Base-by-base conservation (phyloP, 1,284 basidiomycete genomes). In the Naganishia sp. region DNA sequence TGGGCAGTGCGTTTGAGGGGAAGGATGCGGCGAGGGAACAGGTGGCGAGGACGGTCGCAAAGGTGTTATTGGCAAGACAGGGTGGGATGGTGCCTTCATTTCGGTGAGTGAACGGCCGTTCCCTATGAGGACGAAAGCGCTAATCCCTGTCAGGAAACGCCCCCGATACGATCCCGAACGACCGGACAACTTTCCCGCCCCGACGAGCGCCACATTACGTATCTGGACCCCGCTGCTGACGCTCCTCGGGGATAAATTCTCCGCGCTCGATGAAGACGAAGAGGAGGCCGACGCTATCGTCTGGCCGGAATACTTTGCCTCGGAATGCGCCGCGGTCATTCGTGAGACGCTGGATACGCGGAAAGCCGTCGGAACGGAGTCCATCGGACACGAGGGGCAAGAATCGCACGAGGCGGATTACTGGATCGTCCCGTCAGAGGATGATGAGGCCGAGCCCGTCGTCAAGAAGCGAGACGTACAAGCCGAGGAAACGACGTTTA, bases 11-110 rank as follows among this genome's bases (percentile, higher is more conserved):
- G n/a, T n/a, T 66, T 42, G 39, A 55, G n/a, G 43, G 75, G 18
- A 75, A 78, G 45, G 75, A 76, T 33, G 80, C 82, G 43, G 76
- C 73, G 23, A 84, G 85, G 70, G 88, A 88, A 70, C 75, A 74
- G 36, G 87, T 85, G 85, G 87, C 86, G 5, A 76, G 91, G 53
- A 88, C 90, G 50, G 77, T 81, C n/a, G 77, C 94, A 0, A 87
- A 85, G 67, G 86, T 87, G 55, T 83, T 74, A 6, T 81, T 89
- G 55, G 74, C 87, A 63, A 85, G 83, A 68, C 86, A 83, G 74
- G 90, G 86, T 16, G 84, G 82, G 9, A 79, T 94, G 6, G 87
- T 95, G 3, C 91, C 92, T 3, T 88, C 90, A 0, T 88, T 87
- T 78, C 91, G 87, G 92, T 92, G 69, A 70, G 85, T 73, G 31